Evolutionary conservation across 768 basidiomycete species (phyloP), one percentile per base, ranked within the genome.

Genomic region (Mycena galericulata): DNA sequence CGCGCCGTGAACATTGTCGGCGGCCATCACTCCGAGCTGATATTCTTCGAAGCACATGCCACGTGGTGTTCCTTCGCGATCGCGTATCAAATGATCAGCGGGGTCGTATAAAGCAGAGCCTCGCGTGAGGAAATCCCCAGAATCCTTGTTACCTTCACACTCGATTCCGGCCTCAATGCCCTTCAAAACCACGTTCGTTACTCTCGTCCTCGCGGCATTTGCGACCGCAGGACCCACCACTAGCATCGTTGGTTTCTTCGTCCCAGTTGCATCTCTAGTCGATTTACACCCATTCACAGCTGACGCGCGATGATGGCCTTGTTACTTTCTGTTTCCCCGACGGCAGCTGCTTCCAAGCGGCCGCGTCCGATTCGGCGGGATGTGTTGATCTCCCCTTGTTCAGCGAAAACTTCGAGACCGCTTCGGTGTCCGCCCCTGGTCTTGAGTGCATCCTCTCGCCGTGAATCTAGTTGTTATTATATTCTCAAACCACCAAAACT

Each of bases 381-480:
- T 62, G 60, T 24, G 60, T 67, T 29, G 66, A 67, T 11, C 66
- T 67, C 11, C 66, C 60, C 50, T 26, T 62, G 34, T 67, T 62
- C 60, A 67, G 66, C 29, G n/a, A 38, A 6, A 2, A 27, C 59
- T 67, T 67, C 40, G 3, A 18, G 20, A 55, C 66, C 4, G 66
- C 66, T 9, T 53, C 59, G 2, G 34, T 67, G 1, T n/a, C 58
- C 34, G 60, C 66, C 29, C 32, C 66, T 1, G 60, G 60, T 9
- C 15, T 56, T 15, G 66, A 67, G 50, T 67, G 60, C 30, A 38
- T 62, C 18, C 66, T 67, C 32, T 62, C 66, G 12, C 43, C 51
- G 66, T 67, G 29, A n/a, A 47, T 51, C 56, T 27, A 6, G 10
- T 0, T 46, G n/a, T 32, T n/a, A 15, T 22, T 17, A 14, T 36